These are phyloP conservation scores for Arabidopsis thaliana DNA, from an alignment of 345 rosid genomes.

Conservation along the genomic window DNA sequence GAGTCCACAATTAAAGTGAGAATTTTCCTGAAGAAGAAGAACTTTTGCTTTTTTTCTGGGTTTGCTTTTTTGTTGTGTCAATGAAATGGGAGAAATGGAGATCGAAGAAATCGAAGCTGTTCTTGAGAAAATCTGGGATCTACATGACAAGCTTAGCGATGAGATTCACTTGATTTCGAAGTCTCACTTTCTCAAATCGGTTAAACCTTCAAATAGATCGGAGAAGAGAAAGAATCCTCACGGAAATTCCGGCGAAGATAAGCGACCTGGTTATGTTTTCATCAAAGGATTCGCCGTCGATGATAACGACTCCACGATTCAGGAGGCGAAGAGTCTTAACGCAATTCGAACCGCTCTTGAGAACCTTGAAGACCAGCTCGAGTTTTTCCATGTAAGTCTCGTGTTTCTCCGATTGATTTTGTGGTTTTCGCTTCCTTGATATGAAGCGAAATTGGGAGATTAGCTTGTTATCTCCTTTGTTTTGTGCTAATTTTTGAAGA, in stretches of 20 bases:
- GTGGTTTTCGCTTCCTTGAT: neutral
- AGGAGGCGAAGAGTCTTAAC: slow-evolving; percentile 89
- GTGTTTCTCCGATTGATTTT: neutral
- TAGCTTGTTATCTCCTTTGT: slow-evolving; percentile 1
- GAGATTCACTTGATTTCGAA: slow-evolving; percentile 88
- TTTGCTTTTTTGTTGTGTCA: neutral
- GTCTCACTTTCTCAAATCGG: slow-evolving; percentile 75
- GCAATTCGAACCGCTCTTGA: slow-evolving; percentile 90
- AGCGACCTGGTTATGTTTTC: slow-evolving; percentile 71
- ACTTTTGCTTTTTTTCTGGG: neutral
- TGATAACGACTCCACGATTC: slow-evolving; percentile 63
- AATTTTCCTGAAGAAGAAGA: slow-evolving; percentile 7
- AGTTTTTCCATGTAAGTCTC: slow-evolving; percentile 78
- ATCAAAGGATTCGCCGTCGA: slow-evolving; percentile 71
- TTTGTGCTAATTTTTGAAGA: neutral
- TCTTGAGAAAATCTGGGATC: slow-evolving; percentile 94
- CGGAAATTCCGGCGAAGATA: slow-evolving; percentile 48
- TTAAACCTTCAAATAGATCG: slow-evolving; percentile 49
- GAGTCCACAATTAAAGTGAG: slow-evolving; percentile 44
- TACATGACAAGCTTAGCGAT: slow-evolving; percentile 96
- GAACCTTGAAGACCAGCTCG: slow-evolving; percentile 97
- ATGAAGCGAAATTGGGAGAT: neutral
- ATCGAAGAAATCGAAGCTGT: slow-evolving; percentile 82
- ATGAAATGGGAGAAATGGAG: slow-evolving; percentile 87
- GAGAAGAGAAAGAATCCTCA: slow-evolving; percentile 51